Conservation (phyloP, 2,329 filamentous ascomycete species). For the Ophiostoma pallidulum region DNA sequence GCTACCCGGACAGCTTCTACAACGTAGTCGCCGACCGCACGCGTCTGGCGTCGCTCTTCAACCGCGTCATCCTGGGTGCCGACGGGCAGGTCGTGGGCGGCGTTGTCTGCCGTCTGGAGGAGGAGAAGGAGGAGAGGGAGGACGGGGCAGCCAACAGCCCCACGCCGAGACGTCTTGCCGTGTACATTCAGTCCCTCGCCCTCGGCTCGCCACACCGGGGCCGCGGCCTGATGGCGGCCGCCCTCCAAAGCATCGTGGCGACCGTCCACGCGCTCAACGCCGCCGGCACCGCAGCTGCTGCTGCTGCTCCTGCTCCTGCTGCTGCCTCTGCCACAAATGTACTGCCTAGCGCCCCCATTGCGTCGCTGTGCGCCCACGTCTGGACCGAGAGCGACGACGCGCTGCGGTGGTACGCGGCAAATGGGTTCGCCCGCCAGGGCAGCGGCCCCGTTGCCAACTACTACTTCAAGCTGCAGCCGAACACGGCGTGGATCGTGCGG, state of each 20-base stretch:
- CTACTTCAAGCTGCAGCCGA: constrained; percentile 52
- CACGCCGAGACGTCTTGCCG: too few species aligned
- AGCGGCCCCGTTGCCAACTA: constrained; percentile 43
- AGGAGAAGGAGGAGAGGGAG: too few species aligned
- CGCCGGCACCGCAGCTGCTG: neutral
- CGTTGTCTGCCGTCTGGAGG: constrained; percentile 53
- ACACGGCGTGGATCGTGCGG: constrained; percentile 51
- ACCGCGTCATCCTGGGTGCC: constrained; percentile 47
- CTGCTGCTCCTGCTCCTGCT: too few species aligned
- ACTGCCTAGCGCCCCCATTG: constrained; percentile 23
- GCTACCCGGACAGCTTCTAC: constrained; percentile 58
- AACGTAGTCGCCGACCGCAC: constrained; percentile 40
- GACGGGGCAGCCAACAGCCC: too few species aligned
- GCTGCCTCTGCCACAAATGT: too few species aligned
- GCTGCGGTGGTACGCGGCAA: constrained; percentile 50
- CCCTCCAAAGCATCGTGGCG: constrained; percentile 43
- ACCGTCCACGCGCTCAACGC: constrained; percentile 28
- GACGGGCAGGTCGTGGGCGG: constrained; percentile 43
- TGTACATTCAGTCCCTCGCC: constrained; percentile 57
- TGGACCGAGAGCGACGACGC: constrained; percentile 59
- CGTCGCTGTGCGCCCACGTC: constrained; percentile 52
- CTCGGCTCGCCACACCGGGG: constrained; percentile 54
- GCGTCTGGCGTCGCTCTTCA: constrained; percentile 41
- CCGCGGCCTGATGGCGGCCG: constrained; percentile 48
- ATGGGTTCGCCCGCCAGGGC: constrained; percentile 44